These are phyloP conservation scores for Stagonosporopsis rhizophila DNA, from an alignment of 2,329 filamentous ascomycete species.

Conservation along the genomic window DNA sequence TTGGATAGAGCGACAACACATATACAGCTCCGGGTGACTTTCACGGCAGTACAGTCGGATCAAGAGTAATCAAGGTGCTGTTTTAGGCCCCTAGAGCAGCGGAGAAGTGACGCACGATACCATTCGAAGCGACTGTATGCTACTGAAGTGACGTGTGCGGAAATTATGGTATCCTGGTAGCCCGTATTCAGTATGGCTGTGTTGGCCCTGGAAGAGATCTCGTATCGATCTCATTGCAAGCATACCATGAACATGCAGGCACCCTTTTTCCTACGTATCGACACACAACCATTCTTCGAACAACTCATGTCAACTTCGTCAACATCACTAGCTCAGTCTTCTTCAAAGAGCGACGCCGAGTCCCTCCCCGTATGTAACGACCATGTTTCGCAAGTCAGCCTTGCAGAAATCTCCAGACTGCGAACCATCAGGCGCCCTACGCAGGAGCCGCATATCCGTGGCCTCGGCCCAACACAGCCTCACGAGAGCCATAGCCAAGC, in stretches of 20 bases:
- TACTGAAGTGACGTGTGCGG: background rate
- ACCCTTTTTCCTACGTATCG: background rate
- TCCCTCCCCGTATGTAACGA: background rate
- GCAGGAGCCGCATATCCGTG: conserved; percentile 11
- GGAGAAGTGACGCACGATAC: background rate
- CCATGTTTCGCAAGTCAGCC: conserved; percentile 13
- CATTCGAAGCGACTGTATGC: no score
- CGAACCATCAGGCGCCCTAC: conserved; percentile 5
- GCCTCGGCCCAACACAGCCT: conserved; percentile 1
- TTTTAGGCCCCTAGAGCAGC: no score
- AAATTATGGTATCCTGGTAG: background rate
- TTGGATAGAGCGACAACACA: no score
- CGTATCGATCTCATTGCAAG: background rate
- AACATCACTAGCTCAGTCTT: background rate
- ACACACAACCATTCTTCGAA: background rate
- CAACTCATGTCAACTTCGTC: background rate
- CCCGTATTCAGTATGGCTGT: background rate
- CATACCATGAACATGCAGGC: background rate
- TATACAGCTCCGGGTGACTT: no score
- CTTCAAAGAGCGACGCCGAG: background rate
- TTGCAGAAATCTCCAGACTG: background rate
- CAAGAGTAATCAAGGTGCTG: no score
- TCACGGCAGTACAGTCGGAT: no score
- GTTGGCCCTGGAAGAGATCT: background rate
- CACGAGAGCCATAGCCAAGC: conserved; percentile 3